phyloP scores from a whole-genome alignment of 257 asterid genomes.

The Asclepias syriaca region DNA sequence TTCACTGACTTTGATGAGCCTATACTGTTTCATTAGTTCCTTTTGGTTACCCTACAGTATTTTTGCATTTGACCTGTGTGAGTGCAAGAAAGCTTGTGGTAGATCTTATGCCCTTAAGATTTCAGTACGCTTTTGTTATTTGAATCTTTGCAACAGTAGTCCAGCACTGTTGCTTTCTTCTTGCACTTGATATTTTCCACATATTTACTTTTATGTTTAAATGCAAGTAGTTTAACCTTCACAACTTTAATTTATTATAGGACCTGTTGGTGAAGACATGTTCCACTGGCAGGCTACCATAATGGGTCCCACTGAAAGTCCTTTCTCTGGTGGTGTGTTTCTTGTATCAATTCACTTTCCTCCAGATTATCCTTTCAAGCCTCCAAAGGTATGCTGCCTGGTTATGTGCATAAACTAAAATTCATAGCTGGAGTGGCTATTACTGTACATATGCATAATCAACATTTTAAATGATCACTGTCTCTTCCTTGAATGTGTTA shows the following conservation, averaged over 20 bases:
- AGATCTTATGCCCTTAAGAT: not conserved
- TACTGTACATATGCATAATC: not conserved
- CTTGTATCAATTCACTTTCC: conserved; percentile 63
- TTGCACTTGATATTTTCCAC: not conserved
- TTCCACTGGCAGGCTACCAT: conserved; percentile 83
- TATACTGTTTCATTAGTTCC: not conserved
- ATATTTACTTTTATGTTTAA: not conserved
- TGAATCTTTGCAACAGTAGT: not conserved
- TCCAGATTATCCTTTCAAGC: conserved; percentile 82
- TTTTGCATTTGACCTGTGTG: not conserved
- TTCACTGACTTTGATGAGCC: not conserved
- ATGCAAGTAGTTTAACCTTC: too few relatives aligned
- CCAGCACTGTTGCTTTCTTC: not conserved
- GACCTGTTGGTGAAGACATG: conserved; percentile 75
- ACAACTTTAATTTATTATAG: conserved; percentile 23
- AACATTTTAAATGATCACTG: not conserved
- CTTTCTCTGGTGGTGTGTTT: conserved; percentile 75
- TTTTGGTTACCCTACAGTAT: too few relatives aligned
- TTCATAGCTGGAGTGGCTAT: not conserved
- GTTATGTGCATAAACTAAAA: not conserved
- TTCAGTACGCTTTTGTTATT: not conserved
- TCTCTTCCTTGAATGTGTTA: not conserved
- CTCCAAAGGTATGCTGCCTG: conserved; percentile 53
- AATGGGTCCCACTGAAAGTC: conserved; percentile 79
- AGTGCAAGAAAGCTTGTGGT: not conserved